Evolutionary conservation across 192 early-diverging fungal genomes (phyloP).

Genomic region (Backusella australiensis): DNA sequence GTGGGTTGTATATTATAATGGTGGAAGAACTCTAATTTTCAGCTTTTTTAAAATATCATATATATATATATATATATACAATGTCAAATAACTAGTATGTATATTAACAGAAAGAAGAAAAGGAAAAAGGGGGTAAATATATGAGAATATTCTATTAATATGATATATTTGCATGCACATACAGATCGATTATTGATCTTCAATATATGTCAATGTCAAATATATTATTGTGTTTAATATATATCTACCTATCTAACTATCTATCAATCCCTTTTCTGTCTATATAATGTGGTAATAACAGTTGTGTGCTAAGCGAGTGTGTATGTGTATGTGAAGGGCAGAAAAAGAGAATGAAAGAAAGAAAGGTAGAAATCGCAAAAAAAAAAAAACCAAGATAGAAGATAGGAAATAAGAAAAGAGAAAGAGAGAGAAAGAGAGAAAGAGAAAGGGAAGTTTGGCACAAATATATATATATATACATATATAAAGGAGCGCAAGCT

Average conservation of each 20-base stretch:
- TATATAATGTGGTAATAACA: neutral
- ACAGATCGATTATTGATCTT: neutral
- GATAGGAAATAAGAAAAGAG: neutral
- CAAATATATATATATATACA: neutral
- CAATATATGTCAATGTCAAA: neutral
- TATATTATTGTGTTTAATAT: neutral
- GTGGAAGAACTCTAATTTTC: neutral
- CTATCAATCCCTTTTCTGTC: neutral
- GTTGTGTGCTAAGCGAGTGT: neutral
- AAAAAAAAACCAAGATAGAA: neutral
- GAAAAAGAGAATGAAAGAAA: neutral
- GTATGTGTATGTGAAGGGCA: neutral
- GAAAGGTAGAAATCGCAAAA: neutral
- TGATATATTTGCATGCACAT: neutral
- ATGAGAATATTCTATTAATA: neutral
- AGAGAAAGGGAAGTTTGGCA: neutral
- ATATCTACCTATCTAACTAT: neutral
- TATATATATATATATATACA: constrained; percentile 1
- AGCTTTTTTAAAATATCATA: constrained; percentile 1
- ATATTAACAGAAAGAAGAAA: constrained; percentile 1
- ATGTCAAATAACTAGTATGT: neutral
- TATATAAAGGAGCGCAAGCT: constrained; percentile 17
- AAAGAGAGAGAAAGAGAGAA: constrained; percentile 10
- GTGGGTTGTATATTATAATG: neutral
- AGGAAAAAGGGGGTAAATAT: neutral